Evolutionary conservation across 129 eudicot genomes (phyloP).

Genomic region (Flaveria brownii): DNA sequence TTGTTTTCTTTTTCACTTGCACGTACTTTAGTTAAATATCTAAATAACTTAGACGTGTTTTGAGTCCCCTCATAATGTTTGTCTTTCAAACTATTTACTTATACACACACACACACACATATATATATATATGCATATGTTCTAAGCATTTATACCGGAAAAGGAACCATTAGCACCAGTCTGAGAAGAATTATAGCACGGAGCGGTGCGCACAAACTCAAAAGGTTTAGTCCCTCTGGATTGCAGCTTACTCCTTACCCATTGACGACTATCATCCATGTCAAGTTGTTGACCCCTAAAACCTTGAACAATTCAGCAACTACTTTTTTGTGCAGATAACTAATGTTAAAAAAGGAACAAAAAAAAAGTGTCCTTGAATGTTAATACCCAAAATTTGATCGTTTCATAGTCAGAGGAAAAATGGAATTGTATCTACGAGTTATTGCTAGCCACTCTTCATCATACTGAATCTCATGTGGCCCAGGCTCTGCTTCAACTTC

Average conservation of each 20-base stretch:
- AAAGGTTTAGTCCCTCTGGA: constrained; percentile 73
- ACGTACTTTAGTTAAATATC: background rate
- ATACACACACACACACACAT: background rate
- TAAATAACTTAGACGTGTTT: background rate
- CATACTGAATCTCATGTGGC: constrained; percentile 71
- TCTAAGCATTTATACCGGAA: constrained; percentile 42
- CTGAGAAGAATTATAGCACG: constrained; percentile 53
- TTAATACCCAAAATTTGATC: constrained; percentile 58
- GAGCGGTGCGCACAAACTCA: constrained; percentile 70
- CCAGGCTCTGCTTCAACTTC: constrained; percentile 82
- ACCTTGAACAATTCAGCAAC: constrained; percentile 16
- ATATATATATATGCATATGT: background rate
- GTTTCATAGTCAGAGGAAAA: constrained; percentile 56
- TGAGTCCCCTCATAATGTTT: background rate
- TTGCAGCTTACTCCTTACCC: constrained; percentile 69
- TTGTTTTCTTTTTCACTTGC: background rate
- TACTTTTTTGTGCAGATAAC: constrained; percentile 1
- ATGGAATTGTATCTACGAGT: constrained; percentile 61
- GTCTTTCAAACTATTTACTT: background rate
- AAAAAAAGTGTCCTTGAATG: background rate
- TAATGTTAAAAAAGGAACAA: background rate
- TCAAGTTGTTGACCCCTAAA: constrained; percentile 49
- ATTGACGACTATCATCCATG: constrained; percentile 60
- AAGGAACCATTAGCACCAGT: constrained; percentile 41
- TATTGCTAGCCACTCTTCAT: constrained; percentile 98